Percentiles rank a stretch among this genome's conserved stretches.
Evolutionary conservation across 345 rosid genomes (phyloP).

Genomic region (Melaleuca alternifolia): DNA sequence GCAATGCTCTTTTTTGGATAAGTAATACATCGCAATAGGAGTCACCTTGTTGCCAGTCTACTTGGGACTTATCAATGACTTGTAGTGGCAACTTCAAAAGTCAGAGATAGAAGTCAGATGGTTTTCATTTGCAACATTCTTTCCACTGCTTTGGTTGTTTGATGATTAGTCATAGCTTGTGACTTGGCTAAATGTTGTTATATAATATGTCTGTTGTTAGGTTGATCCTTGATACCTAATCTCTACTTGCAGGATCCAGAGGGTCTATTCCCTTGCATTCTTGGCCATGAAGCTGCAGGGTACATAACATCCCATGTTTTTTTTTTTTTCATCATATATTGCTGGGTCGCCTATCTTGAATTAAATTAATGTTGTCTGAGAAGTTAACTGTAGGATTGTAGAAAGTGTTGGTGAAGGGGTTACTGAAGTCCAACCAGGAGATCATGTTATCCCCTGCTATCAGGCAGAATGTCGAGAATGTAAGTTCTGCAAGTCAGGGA

Average conservation of each 20-base stretch:
- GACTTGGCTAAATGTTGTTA: background rate
- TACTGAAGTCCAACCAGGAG: conserved; percentile 83
- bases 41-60: background rate
- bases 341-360: background rate
- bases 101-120: background rate
- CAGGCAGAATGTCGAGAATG: conserved; percentile 99
- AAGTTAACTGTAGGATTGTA: conserved; percentile 43
- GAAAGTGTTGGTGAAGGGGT: conserved; percentile 99
- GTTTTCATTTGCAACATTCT: background rate
- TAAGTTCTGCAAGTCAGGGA: conserved; percentile 96
- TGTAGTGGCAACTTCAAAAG: background rate
- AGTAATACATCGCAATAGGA: background rate
- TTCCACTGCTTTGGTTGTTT: background rate
- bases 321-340: background rate
- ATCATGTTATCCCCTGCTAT: conserved; percentile 95
- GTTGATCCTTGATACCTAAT: background rate
- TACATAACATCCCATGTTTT: conserved; percentile 5
- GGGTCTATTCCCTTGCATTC: conserved; percentile 91
- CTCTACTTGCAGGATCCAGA: conserved; percentile 71
- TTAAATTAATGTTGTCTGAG: background rate
- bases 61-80: background rate
- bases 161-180: background rate
- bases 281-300: conserved; percentile 99
- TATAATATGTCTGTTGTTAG: background rate
- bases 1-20: background rate